Conservation (phyloP, 495 filamentous ascomycete genomes). For the Neurospora intermedia region DNA sequence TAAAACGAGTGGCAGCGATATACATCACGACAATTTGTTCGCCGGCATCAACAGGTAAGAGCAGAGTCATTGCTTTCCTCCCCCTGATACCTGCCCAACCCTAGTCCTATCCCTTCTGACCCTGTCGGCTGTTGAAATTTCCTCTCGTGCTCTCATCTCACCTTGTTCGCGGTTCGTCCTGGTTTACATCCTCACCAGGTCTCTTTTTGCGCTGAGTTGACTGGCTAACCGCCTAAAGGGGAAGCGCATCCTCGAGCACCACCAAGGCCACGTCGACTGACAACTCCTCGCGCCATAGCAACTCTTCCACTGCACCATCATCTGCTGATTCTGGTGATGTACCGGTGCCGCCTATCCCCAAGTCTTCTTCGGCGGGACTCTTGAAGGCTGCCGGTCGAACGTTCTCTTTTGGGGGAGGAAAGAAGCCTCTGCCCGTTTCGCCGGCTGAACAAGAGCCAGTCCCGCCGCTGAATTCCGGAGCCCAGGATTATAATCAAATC, state of each 20-base stretch:
- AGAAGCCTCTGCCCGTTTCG: constrained; percentile 35
- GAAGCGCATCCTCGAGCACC: constrained; percentile 55
- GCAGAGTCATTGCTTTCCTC: constrained; percentile 1
- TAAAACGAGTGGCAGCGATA: constrained; percentile 20
- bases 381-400: constrained; percentile 60
- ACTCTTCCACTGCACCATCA: constrained; percentile 62
- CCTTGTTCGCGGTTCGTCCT: neutral
- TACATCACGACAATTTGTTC: constrained; percentile 46
- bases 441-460: constrained; percentile 29
- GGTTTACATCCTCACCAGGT: neutral
- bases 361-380: constrained; percentile 35
- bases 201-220: constrained; percentile 4
- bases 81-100: neutral
- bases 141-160: neutral
- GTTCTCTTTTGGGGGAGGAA: constrained; percentile 60
- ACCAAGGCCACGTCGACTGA: constrained; percentile 52
- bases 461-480: constrained; percentile 23
- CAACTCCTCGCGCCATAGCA: constrained; percentile 60
- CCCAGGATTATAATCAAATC: constrained; percentile 20
- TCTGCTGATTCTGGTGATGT: constrained; percentile 55
- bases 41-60: constrained; percentile 42
- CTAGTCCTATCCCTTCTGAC: neutral
- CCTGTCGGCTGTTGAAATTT: neutral
- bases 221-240: constrained; percentile 29
- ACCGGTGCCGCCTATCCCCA: constrained; percentile 47